Base-by-base conservation (phyloP, 2,329 filamentous ascomycete species). In the Gyromitra esculenta region DNA sequence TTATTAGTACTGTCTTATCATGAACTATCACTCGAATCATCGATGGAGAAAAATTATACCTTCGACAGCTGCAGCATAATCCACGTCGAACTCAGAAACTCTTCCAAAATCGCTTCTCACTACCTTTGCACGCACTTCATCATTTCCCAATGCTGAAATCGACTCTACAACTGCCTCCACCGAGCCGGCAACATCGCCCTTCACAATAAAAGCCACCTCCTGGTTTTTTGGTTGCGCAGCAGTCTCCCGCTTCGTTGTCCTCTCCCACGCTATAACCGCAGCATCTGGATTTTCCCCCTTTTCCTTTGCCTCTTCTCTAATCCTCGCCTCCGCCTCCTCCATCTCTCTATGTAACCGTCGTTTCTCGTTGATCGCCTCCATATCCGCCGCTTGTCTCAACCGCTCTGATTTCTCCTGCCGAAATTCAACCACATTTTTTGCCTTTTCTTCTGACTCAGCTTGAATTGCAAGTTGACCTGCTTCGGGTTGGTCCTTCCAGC, bases 151-250 rank as follows among this genome's bases (percentile, higher is more conserved):
- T 75, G 91, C 89, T 77, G 90, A 86, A 75, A 99, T 87, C 7
- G 91, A 91, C 63, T 92, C 91, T 76, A 90, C 87, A 1, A 98
- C 91, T 1, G 96, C 96, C 85, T 99, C 96, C 0, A 94, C 94
- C 0, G 95, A 98, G 48, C 96, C 96, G 77, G 91, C 92, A 18
- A 98, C 96, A 81, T 99, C 96, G 69, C 91, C 94, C 84, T 96
- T 97, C 85, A 99, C 87, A 75, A 96, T 89, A 83, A 98, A 96
- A 81, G 91, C 91, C 13, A 87, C 87, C 39, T 84, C 82, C 0
- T 83, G 70, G 21, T 81, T 81, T 65, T 86, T 86, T 6, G 87
- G 84, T 7, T 86, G 85, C 1, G 79, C 75, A 1, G 80, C 77
- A 35, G 84, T 84, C 7, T 83, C 84, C 2, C 79, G 74, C n/a